Evolutionary conservation across 495 filamentous ascomycete species (phyloP).

Genomic region (Hypoxylon lienhwacheense): DNA sequence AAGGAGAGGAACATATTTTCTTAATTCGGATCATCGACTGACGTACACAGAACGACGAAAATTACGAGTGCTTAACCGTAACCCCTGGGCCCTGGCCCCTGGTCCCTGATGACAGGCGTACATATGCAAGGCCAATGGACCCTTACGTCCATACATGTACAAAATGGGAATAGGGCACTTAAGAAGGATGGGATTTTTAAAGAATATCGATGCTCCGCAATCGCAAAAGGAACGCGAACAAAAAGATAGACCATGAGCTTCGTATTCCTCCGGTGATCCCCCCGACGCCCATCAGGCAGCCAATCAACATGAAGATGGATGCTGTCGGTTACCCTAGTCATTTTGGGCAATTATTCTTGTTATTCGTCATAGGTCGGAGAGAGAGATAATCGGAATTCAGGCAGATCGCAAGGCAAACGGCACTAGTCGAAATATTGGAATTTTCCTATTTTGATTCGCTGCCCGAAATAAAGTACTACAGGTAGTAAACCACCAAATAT

Average conservation of each 20-base stretch:
- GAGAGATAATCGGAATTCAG: slow-evolving; percentile 14
- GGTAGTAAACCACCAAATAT: too few relatives aligned
- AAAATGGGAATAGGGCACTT: slow-evolving; percentile 12
- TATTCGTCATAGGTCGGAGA: background rate
- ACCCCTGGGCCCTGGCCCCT: slow-evolving; percentile 4
- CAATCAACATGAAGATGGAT: slow-evolving; percentile 8
- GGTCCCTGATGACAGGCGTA: slow-evolving; percentile 15
- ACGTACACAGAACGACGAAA: background rate
- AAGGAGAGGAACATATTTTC: too few relatives aligned
- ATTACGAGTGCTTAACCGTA: background rate
- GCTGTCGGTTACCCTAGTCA: slow-evolving; percentile 6
- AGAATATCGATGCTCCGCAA: slow-evolving; percentile 30
- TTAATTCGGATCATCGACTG: too few relatives aligned
- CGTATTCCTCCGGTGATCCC: slow-evolving; percentile 21
- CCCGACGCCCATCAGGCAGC: slow-evolving; percentile 4
- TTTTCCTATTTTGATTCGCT: background rate
- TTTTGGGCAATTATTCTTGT: slow-evolving; percentile 7
- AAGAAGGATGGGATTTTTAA: slow-evolving; percentile 21
- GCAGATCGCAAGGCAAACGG: slow-evolving; percentile 25
- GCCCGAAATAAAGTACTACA: slow-evolving; percentile 1
- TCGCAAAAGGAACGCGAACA: slow-evolving; percentile 11
- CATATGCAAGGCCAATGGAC: slow-evolving; percentile 27
- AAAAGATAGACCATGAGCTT: slow-evolving; percentile 6
- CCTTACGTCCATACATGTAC: slow-evolving; percentile 22
- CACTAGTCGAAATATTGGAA: slow-evolving; percentile 14